These are phyloP conservation scores for Solanum chiquidenum DNA, from an alignment of 257 asterid genomes.

Conservation along the genomic window DNA sequence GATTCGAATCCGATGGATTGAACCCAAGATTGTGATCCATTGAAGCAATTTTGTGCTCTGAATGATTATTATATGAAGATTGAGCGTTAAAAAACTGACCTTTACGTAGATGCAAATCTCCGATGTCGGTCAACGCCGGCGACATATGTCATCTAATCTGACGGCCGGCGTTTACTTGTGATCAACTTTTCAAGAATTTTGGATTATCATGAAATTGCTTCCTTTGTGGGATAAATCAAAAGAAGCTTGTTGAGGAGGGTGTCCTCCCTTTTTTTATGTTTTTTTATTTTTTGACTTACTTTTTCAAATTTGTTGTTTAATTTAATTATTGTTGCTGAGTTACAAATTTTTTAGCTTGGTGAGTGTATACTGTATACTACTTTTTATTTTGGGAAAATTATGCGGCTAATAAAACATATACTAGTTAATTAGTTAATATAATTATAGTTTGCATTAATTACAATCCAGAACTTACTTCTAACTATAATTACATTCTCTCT, in stretches of 20 bases:
- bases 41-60: not conserved
- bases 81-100: slow-evolving; percentile 30
- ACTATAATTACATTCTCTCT: too few species aligned
- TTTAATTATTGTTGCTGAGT: not conserved
- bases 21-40: slow-evolving; percentile 69
- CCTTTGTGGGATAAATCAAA: not conserved
- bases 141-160: slow-evolving; percentile 50
- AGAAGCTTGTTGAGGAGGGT: not conserved
- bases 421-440: not conserved
- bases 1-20: not conserved
- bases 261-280: not conserved
- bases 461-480: not conserved
- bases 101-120: slow-evolving; percentile 6
- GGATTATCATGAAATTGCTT: not conserved
- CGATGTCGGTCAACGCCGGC: slow-evolving; percentile 50
- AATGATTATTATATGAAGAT: not conserved
- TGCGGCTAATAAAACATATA: rapidly evolving
- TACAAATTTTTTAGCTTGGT: not conserved
- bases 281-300: not conserved
- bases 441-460: too few species aligned
- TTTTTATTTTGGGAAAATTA: too few species aligned
- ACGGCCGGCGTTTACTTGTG: slow-evolving; percentile 5
- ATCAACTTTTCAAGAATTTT: not conserved
- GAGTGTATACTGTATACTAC: not conserved
- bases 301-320: not conserved